Evolutionary conservation across 129 eudicot species (phyloP).

Genomic region (Arctium minus): DNA sequence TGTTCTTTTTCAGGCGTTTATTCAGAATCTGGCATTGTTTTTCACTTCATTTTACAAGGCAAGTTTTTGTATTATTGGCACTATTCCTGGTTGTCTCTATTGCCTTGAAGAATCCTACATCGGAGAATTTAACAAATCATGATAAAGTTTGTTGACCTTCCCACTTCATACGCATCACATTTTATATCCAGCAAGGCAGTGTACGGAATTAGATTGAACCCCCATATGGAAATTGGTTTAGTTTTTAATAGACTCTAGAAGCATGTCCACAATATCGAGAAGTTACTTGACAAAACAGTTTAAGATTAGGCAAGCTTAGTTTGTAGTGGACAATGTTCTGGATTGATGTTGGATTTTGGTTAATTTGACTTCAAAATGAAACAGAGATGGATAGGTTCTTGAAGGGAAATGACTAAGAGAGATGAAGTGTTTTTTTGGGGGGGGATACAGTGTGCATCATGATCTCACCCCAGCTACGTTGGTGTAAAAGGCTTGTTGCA

Average conservation of each 20-base stretch:
- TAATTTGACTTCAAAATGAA: no score
- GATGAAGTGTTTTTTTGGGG: no score
- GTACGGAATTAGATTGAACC: not conserved
- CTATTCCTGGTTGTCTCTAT: not conserved
- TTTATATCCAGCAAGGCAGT: not conserved
- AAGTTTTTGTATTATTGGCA: slow-evolving; percentile 15
- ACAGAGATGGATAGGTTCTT: no score
- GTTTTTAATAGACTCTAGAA: not conserved
- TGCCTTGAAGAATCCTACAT: not conserved
- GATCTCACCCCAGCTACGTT: no score
- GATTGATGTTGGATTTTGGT: no score
- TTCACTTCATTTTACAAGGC: slow-evolving; percentile 94
- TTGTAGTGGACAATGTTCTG: no score
- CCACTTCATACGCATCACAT: no score
- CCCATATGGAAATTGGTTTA: not conserved
- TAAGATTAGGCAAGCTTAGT: no score
- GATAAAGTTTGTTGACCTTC: not conserved
- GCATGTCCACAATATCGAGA: not conserved
- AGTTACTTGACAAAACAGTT: no score
- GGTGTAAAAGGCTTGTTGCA: not conserved
- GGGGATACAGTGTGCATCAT: no score
- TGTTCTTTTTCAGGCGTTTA: slow-evolving; percentile 69
- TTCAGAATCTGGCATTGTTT: slow-evolving; percentile 92
- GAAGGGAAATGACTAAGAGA: no score
- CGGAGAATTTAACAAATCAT: not conserved